These are phyloP conservation scores for Blastobotrys apis DNA, from an alignment of 1,139 yeast genomes.

Conservation along the genomic window DNA sequence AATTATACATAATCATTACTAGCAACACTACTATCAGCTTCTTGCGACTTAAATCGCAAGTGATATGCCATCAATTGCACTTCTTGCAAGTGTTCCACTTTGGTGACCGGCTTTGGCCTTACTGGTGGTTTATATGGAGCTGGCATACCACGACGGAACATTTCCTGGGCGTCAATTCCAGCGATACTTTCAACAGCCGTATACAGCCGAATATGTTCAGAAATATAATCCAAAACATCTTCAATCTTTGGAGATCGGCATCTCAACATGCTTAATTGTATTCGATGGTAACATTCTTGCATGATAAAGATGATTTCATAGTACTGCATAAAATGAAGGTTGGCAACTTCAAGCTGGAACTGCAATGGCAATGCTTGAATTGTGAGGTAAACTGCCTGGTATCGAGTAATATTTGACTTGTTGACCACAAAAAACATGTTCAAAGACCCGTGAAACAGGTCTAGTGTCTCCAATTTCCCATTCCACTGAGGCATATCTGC, in stretches of 20 bases:
- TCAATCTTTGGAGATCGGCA: slow-evolving; percentile 7
- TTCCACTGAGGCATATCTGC: slow-evolving; percentile 14
- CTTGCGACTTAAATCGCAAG: slow-evolving; percentile 6
- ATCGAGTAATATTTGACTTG: slow-evolving; percentile 6
- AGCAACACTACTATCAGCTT: no score
- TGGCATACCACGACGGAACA: slow-evolving; percentile 10
- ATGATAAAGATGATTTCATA: slow-evolving; percentile 10
- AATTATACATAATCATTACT: no score
- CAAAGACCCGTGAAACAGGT: slow-evolving; percentile 12
- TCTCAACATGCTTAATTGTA: slow-evolving; percentile 10
- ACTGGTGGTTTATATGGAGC: slow-evolving; percentile 13
- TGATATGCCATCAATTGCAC: slow-evolving; percentile 14
- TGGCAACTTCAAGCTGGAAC: slow-evolving; percentile 12
- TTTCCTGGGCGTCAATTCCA: slow-evolving; percentile 11
- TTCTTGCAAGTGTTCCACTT: slow-evolving; percentile 9
- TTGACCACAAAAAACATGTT: slow-evolving; percentile 8
- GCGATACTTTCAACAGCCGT: slow-evolving; percentile 8
- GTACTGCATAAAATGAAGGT: slow-evolving; percentile 10
- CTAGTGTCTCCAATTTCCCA: slow-evolving; percentile 12
- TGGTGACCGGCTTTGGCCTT: slow-evolving; percentile 8
- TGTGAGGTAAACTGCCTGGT: slow-evolving; percentile 12
- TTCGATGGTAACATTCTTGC: slow-evolving; percentile 10
- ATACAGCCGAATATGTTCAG: slow-evolving; percentile 11
- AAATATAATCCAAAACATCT: slow-evolving; percentile 11
- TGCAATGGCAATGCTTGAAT: slow-evolving; percentile 11